Evolutionary conservation across 495 filamentous ascomycete species (phyloP).

Genomic region (Xylaria curta): DNA sequence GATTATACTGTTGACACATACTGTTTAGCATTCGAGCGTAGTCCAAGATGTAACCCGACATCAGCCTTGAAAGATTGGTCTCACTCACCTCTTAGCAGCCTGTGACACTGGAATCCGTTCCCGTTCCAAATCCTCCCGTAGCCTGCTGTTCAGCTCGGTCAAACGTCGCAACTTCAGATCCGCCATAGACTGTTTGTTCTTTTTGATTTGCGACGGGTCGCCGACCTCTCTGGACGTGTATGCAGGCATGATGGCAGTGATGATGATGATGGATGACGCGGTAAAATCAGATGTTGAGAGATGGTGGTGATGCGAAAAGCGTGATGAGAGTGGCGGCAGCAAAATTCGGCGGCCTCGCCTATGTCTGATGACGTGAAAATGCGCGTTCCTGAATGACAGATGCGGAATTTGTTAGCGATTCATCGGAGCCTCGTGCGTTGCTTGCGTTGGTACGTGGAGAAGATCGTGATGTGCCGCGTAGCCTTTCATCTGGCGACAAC

Average conservation of each 20-base stretch:
- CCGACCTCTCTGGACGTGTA: slow-evolving; percentile 63
- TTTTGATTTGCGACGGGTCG: slow-evolving; percentile 76
- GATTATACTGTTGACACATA: slow-evolving; percentile 71
- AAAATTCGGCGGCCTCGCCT: slow-evolving; percentile 8
- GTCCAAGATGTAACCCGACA: neutral
- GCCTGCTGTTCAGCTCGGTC: slow-evolving; percentile 92
- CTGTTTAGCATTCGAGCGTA: slow-evolving; percentile 13
- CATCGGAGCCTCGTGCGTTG: neutral
- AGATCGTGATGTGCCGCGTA: neutral
- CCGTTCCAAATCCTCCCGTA: slow-evolving; percentile 93
- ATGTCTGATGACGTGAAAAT: slow-evolving; percentile 11
- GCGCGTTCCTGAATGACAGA: slow-evolving; percentile 20
- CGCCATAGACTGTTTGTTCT: slow-evolving; percentile 99
- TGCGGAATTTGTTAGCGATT: slow-evolving; percentile 8
- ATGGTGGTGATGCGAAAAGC: slow-evolving; percentile 1
- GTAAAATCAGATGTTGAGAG: neutral
- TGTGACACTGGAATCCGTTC: slow-evolving; percentile 94
- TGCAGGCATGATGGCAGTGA: slow-evolving; percentile 55
- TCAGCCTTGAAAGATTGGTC: slow-evolving; percentile 21
- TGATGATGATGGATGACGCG: slow-evolving; percentile 35
- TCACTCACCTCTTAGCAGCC: slow-evolving; percentile 87
- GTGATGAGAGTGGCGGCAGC: slow-evolving; percentile 1
- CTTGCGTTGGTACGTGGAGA: neutral
- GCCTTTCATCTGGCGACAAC: slow-evolving; percentile 18
- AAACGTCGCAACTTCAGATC: slow-evolving; percentile 95